phyloP scores from a whole-genome alignment of 768 basidiomycete species.

The Gelatoporia subvermispora region DNA sequence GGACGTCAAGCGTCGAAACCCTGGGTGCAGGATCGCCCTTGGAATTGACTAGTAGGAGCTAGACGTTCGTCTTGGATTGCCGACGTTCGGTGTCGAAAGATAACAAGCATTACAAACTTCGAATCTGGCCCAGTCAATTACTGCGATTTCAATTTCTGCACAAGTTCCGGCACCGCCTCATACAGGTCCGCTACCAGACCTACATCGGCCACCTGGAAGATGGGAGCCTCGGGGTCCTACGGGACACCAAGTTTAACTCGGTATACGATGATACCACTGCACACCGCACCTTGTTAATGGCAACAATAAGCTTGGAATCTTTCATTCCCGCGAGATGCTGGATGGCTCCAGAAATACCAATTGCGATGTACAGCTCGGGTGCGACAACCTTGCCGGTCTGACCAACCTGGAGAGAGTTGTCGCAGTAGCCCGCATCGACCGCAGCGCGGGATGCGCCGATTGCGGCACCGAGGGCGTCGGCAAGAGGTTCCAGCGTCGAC shows the following conservation, averaged over 20 bases:
- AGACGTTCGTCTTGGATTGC: too few relatives aligned
- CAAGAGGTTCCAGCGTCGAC: slow-evolving; percentile 80
- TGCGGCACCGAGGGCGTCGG: slow-evolving; percentile 89
- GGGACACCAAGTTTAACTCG: not conserved
- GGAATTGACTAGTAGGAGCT: too few relatives aligned
- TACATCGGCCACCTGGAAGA: slow-evolving; percentile 97
- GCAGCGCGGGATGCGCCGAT: slow-evolving; percentile 98
- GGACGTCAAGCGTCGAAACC: too few relatives aligned
- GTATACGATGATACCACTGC: not conserved
- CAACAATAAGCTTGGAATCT: slow-evolving; percentile 96
- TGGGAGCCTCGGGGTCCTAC: slow-evolving; percentile 95
- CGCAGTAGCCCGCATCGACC: slow-evolving; percentile 96
- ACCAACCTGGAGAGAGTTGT: slow-evolving; percentile 97
- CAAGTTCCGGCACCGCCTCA: slow-evolving; percentile 85
- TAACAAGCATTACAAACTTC: too few relatives aligned
- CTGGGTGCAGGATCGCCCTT: too few relatives aligned
- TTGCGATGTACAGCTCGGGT: slow-evolving; percentile 91
- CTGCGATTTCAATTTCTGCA: slow-evolving; percentile 69
- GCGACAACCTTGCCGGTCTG: slow-evolving; percentile 99
- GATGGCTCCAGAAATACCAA: slow-evolving; percentile 97
- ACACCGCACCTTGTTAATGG: slow-evolving; percentile 82
- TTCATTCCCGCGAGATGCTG: slow-evolving; percentile 99
- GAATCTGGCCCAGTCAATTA: too few relatives aligned
- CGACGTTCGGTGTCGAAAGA: too few relatives aligned
- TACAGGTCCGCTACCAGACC: slow-evolving; percentile 94